Base-by-base conservation (phyloP, 805 yeast genomes). In the Candida cerambycidarum region DNA sequence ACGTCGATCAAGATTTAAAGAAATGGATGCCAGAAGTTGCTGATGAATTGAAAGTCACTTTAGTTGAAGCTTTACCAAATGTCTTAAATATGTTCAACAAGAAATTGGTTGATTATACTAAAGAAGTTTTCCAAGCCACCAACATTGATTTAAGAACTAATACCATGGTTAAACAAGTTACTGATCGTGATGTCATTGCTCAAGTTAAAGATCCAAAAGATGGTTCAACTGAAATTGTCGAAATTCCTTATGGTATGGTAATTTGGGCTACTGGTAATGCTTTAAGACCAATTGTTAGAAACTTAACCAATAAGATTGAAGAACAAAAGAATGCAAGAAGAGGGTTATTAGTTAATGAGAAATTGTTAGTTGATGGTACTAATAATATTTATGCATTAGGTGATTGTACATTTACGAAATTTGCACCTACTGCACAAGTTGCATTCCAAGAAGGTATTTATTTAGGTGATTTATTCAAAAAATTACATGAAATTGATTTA, bases 231-330 rank as follows among this genome's bases (percentile, higher is more conserved):
- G 79, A 78, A 43, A 66, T 61, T 57, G 61, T 72, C 30, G 82
- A 77, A 38, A 73, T 90, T 57, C 96, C 96, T 38, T 90, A 90
- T 62, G 98, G 98, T 61, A 75, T 89, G 55, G 76, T 90, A 53
- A 95, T 90, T 50, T 90, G 98, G 98, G 97, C 97, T 45, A 90
- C 97, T 48, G 98, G 98, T 70, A 89, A 90, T 66, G 89, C 90
- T 42, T 89, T 89, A 51, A 82, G 97, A 68, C 82, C 79, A 33
- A 73, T 92, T 38, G 77, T 86, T 38, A 73, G 78, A 50, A 77
- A 79, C 56, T 72, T 90, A 57, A 79, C 87, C 64, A 58, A 76
- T 35, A 76, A 78, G 65, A 72, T 92, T 53, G 84, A 86, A 34
- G 85, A 79, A 55, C 90, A 85, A 69, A 82, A 80, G 65, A 80